phyloP scores from a whole-genome alignment of 169 alveolate genomes.

The Theileria luwenshuni region DNA sequence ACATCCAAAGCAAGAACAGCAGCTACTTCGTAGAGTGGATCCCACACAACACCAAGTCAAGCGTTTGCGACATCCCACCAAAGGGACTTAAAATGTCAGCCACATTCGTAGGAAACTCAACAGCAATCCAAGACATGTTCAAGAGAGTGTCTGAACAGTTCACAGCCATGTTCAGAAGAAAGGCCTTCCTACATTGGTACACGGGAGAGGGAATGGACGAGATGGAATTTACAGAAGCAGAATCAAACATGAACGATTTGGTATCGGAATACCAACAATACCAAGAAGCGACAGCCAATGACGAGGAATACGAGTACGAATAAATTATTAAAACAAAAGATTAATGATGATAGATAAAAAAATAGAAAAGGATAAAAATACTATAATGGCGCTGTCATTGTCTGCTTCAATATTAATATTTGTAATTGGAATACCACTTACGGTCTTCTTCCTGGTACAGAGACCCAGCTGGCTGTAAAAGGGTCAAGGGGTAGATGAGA shows the following conservation, averaged over 20 bases:
- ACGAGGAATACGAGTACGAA: conserved; percentile 80
- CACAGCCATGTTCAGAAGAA: conserved; percentile 97
- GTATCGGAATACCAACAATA: conserved; percentile 98
- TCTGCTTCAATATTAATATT: too few species aligned
- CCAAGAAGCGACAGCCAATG: conserved; percentile 97
- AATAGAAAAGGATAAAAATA: not conserved
- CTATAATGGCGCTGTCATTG: too few species aligned
- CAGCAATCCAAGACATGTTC: conserved; percentile 98
- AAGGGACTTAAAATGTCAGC: conserved; percentile 97
- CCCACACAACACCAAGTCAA: conserved; percentile 96
- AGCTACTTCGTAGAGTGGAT: conserved; percentile 98
- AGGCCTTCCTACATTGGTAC: conserved; percentile 97
- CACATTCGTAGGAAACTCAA: conserved; percentile 96
- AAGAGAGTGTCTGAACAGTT: conserved; percentile 96
- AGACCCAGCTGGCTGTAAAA: too few species aligned
- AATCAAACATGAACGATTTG: conserved; percentile 95
- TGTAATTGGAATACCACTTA: too few species aligned
- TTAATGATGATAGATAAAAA: conserved; percentile 8
- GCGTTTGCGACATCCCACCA: conserved; percentile 98
- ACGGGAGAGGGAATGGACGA: conserved; percentile 99
- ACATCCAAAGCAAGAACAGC: conserved; percentile 96
- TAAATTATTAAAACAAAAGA: conserved; percentile 5
- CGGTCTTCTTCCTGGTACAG: too few species aligned
- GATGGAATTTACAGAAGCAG: conserved; percentile 99
- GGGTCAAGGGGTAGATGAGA: too few species aligned